Conservation (phyloP, 2,329 filamentous ascomycete genomes). For the Coniochaeta prunicola region DNA sequence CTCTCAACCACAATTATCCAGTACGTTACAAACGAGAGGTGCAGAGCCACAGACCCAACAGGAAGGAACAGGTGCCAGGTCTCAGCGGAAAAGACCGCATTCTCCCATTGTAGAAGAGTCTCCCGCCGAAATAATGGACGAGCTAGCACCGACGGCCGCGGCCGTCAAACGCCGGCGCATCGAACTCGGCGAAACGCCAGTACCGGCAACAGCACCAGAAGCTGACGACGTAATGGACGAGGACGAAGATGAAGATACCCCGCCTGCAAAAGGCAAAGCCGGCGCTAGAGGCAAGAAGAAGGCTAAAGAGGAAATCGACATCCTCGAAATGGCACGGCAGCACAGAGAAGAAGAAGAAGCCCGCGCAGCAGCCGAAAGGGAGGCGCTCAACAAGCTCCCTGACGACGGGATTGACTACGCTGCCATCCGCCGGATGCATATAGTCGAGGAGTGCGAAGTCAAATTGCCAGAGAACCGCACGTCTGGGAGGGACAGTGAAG, state of each 20-base stretch:
- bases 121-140: conserved; percentile 55
- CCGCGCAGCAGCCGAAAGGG: conserved; percentile 44
- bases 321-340: conserved; percentile 59
- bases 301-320: conserved; percentile 51
- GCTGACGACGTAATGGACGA: conserved; percentile 8
- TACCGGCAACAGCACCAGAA: conserved; percentile 23
- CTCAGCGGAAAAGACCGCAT: conserved; percentile 38
- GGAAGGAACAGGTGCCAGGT: conserved; percentile 9
- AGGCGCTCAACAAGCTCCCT: conserved; percentile 41
- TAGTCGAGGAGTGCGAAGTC: conserved; percentile 71
- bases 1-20: conserved; percentile 33
- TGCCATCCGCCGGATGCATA: conserved; percentile 64
- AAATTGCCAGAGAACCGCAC: conserved; percentile 22
- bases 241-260: conserved; percentile 9
- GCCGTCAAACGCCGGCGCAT: conserved; percentile 73
- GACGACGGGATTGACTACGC: conserved; percentile 63
- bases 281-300: conserved; percentile 27
- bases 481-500: conserved; percentile 44
- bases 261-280: conserved; percentile 26
- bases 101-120: conserved; percentile 29
- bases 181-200: conserved; percentile 45
- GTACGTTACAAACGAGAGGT: conserved; percentile 10
- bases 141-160: conserved; percentile 68
- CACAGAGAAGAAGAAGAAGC: conserved; percentile 60
- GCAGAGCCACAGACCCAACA: conserved; percentile 9